Percentiles rank a stretch among this genome's conserved stretches.
These are phyloP conservation scores for Cladobotryum protrusum DNA, from an alignment of 2,329 filamentous ascomycete genomes.

Conservation along the genomic window DNA sequence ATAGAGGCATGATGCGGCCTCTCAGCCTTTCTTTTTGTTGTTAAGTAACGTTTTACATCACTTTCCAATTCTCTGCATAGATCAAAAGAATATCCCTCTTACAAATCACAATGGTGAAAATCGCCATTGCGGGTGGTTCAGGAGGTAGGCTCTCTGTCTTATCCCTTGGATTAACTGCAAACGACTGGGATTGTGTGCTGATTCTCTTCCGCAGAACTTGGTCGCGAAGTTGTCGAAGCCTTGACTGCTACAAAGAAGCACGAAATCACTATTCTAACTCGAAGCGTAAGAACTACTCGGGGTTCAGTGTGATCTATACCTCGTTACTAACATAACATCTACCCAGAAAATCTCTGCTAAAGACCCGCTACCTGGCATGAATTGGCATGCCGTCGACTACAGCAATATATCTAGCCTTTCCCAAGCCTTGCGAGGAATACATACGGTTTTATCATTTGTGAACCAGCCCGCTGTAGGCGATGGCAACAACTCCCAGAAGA, in stretches of 20 bases:
- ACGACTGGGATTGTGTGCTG: not conserved
- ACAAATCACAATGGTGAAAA: conserved; percentile 16
- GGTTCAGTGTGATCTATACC: too few relatives aligned
- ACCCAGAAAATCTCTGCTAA: not conserved
- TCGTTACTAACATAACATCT: too few relatives aligned
- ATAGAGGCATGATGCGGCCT: too few relatives aligned
- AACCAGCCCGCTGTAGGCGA: conserved; percentile 23
- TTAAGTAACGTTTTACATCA: too few relatives aligned
- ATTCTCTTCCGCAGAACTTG: conserved; percentile 37
- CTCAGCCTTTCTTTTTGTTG: too few relatives aligned
- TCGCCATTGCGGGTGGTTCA: conserved; percentile 20
- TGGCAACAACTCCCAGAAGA: conserved; percentile 26
- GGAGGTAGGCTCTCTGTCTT: conserved; percentile 8
- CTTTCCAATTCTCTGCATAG: too few relatives aligned
- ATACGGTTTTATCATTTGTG: conserved; percentile 50
- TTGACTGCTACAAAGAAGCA: conserved; percentile 44
- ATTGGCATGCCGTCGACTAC: conserved; percentile 42
- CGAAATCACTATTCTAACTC: conserved; percentile 44
- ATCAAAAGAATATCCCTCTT: too few relatives aligned
- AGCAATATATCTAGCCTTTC: conserved; percentile 25
- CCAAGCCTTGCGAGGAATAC: conserved; percentile 35
- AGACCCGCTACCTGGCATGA: conserved; percentile 20
- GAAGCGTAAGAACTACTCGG: conserved; percentile 29
- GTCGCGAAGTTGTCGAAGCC: conserved; percentile 45
- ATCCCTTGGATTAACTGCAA: not conserved